Evolutionary conservation across 371 early-diverging fungal genomes (phyloP).

Genomic region (Mucor irregularis): DNA sequence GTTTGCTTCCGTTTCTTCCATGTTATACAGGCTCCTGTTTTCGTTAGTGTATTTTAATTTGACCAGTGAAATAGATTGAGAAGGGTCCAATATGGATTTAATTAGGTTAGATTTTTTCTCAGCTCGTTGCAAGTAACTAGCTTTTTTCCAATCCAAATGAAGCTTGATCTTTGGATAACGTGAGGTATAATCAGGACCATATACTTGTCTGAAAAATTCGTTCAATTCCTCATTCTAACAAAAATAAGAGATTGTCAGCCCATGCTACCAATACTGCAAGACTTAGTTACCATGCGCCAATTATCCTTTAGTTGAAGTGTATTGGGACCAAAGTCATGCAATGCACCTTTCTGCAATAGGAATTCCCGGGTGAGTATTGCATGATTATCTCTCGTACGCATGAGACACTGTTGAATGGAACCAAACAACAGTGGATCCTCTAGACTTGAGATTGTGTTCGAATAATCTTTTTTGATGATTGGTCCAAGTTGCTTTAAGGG

Average conservation of each 20-base stretch:
- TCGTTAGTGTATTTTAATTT: conserved; percentile 20
- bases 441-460: conserved; percentile 15
- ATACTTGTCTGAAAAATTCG: conserved; percentile 52
- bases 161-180: conserved; percentile 29
- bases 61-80: conserved; percentile 40
- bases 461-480: conserved; percentile 50
- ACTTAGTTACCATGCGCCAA: conserved; percentile 68
- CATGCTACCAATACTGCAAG: neutral
- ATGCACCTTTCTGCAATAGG: conserved; percentile 33
- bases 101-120: neutral
- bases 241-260: neutral
- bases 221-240: conserved; percentile 54
- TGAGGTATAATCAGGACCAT: conserved; percentile 47
- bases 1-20: conserved; percentile 38
- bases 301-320: conserved; percentile 61
- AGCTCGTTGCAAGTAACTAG: neutral
- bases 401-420: conserved; percentile 58
- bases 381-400: conserved; percentile 47
- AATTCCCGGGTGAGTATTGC: conserved; percentile 36
- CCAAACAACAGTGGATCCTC: conserved; percentile 51
- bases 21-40: conserved; percentile 1
- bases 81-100: conserved; percentile 35
- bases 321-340: conserved; percentile 54
- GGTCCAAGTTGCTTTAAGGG: conserved; percentile 54
- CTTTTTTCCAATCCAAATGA: conserved; percentile 13